phyloP scores from a whole-genome alignment of 805 yeast genomes.

The Schwanniomyces sp. region DNA sequence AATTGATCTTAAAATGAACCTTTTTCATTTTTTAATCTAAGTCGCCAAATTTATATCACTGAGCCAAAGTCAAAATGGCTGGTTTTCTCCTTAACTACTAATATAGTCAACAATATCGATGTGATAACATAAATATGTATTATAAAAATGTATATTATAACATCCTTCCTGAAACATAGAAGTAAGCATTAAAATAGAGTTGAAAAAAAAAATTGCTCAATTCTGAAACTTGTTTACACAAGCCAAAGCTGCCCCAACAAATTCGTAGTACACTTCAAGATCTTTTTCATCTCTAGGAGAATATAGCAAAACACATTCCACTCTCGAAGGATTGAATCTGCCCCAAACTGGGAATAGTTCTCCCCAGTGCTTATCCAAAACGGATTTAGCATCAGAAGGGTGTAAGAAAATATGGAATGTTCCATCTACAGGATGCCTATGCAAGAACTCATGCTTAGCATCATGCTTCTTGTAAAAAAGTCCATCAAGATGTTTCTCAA shows the following conservation, averaged over 20 bases:
- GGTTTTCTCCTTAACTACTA: too few species aligned
- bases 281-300: background rate
- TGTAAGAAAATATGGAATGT: slow-evolving; percentile 3
- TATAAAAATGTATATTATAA: too few species aligned
- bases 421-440: slow-evolving; percentile 5
- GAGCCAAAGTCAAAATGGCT: too few species aligned
- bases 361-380: slow-evolving; percentile 5
- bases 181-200: too few species aligned
- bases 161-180: too few species aligned
- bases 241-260: background rate
- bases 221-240: background rate
- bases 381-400: background rate
- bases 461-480: background rate
- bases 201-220: too few species aligned
- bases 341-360: slow-evolving; percentile 1
- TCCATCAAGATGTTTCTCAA: slow-evolving; percentile 2
- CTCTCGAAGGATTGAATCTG: background rate
- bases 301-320: background rate
- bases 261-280: background rate
- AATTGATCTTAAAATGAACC: too few species aligned
- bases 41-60: too few species aligned
- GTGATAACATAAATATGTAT: too few species aligned
- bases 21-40: too few species aligned
- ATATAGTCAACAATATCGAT: too few species aligned
- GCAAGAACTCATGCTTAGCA: slow-evolving; percentile 2